Evolutionary conservation across 352 stramenopile genomes (phyloP).

Genomic region (Phytophthora melonis): DNA sequence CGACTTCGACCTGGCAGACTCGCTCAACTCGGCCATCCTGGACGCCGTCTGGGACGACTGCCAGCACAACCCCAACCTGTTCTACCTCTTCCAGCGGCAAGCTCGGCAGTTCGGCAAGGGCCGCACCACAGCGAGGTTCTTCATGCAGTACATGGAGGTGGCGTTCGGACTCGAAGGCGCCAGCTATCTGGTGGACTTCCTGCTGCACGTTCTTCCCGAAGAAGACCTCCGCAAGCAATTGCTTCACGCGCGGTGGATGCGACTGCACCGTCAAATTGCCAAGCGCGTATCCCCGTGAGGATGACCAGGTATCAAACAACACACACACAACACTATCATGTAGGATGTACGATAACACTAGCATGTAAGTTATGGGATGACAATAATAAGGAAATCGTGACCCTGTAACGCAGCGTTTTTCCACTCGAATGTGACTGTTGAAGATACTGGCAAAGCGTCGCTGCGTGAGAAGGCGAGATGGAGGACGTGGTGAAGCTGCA

Average conservation of each 20-base stretch:
- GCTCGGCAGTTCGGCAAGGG: conserved; percentile 81
- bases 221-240: conserved; percentile 70
- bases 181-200: conserved; percentile 83
- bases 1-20: conserved; percentile 71
- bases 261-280: conserved; percentile 66
- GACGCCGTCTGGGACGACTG: conserved; percentile 89
- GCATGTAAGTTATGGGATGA: conserved; percentile 31
- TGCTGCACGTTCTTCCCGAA: conserved; percentile 83
- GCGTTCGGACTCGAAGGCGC: conserved; percentile 81
- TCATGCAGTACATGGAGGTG: conserved; percentile 84
- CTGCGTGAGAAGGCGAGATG: conserved; percentile 31
- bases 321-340: conserved; percentile 10
- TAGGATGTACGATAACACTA: not conserved
- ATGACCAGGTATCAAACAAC: not conserved
- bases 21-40: conserved; percentile 77
- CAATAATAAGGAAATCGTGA: conserved; percentile 30
- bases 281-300: conserved; percentile 58
- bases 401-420: conserved; percentile 1
- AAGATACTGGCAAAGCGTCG: conserved; percentile 16
- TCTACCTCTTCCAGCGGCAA: conserved; percentile 84
- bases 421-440: not conserved
- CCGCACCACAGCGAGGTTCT: conserved; percentile 60
- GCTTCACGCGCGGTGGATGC: conserved; percentile 69
- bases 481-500: conserved; percentile 63
- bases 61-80: conserved; percentile 85